phyloP scores from a whole-genome alignment of 371 early-diverging fungal genomes.

The Rhizopus arrhizus region DNA sequence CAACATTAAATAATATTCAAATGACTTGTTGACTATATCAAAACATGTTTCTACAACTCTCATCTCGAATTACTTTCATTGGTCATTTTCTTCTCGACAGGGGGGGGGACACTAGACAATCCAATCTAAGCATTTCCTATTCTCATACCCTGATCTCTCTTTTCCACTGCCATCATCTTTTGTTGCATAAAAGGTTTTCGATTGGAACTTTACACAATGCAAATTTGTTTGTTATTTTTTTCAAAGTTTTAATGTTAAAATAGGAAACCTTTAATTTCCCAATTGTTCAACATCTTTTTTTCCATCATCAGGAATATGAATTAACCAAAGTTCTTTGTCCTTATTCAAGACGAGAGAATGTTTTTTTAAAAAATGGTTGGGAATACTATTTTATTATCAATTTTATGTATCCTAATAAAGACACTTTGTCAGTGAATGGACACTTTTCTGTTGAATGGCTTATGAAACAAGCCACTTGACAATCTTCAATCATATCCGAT shows the following conservation, averaged over 20 bases:
- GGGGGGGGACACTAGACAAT: conserved; percentile 39
- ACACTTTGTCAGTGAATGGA: no score
- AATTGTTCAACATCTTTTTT: conserved; percentile 32
- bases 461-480: no score
- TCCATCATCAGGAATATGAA: conserved; percentile 53
- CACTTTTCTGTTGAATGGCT: no score
- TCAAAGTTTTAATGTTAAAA: no score
- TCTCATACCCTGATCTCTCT: conserved; percentile 35
- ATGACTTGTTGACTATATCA: conserved; percentile 34
- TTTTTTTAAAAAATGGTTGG: conserved; percentile 24
- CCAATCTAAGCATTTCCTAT: conserved; percentile 51
- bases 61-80: conserved; percentile 32
- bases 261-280: conserved; percentile 34
- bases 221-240: conserved; percentile 31
- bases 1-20: conserved; percentile 43
- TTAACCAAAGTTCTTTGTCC: conserved; percentile 54
- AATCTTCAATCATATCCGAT: no score
- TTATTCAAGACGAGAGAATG: conserved; percentile 28
- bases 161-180: conserved; percentile 12
- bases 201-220: conserved; percentile 41
- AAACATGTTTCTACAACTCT: no score
- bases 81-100: conserved; percentile 34
- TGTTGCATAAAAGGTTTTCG: conserved; percentile 6
- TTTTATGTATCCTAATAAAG: no score
- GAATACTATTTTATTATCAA: no score